Base-by-base conservation (phyloP, 108 stramenopile genomes). In the Thalassiosira profunda region DNA sequence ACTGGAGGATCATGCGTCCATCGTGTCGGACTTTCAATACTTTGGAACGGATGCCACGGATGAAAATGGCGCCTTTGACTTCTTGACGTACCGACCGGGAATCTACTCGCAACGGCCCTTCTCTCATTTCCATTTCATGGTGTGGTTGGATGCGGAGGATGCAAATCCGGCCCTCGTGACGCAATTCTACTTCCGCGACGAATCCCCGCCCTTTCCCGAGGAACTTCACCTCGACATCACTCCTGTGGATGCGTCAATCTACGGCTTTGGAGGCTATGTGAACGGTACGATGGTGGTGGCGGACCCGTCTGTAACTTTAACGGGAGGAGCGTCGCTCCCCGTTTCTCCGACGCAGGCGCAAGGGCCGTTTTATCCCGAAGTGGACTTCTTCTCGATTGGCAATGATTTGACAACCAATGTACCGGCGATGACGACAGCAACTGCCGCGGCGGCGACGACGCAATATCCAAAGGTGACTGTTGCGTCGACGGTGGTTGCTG, bases 371-470 rank as follows among this genome's bases (percentile, higher is more conserved):
- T 58, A 58, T 58, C 56, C 56, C 4, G 41, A 17, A 1, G 20
- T 28, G 10, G 56, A 58, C 56, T 58, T 58, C 25, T 58, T 58
- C 56, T 58, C 56, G 25, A 17, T 36, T 18, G 33, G 25, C 34
- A 58, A 58, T 58, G 56, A 58, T 36, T 38, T 58, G 36, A 58
- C 56, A 40, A 12, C 38, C n/a, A n/a, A n/a, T n/a, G n/a, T n/a
- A n/a, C n/a, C n/a, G n/a, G n/a, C n/a, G n/a, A n/a, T n/a, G n/a
- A n/a, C n/a, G n/a, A n/a, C n/a, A n/a, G n/a, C n/a, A n/a, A n/a
- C n/a, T n/a, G n/a, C n/a, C n/a, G n/a, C n/a, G n/a, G n/a, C n/a
- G n/a, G n/a, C n/a, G n/a, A n/a, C n/a, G n/a, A n/a, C n/a, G n/a
- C n/a, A n/a, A n/a, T n/a, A n/a, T n/a, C n/a, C n/a, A n/a, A n/a